Evolutionary conservation across 306 rosid species (phyloP), one percentile per base, ranked within the genome.

Genomic region (Cucurbita argyrosperma): DNA sequence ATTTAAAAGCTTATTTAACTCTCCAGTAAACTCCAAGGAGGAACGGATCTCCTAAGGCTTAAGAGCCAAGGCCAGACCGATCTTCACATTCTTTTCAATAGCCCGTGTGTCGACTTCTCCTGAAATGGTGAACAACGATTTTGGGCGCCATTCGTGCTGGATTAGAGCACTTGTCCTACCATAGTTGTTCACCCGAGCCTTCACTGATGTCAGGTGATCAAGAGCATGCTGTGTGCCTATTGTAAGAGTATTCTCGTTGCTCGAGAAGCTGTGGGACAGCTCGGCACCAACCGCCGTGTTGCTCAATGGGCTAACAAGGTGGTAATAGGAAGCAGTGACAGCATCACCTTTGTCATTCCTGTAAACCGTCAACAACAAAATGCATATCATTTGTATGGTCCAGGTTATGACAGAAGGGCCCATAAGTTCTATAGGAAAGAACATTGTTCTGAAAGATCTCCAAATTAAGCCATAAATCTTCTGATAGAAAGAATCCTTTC

Each of bases 211-310:
- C 59, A 94, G 49, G 3, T 95, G 98, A 76, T 90, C 96, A 55
- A 94, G 87, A 10, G 98, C 91, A 72, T 94, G 96, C 63, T 85
- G 91, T 21, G 97, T 84, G 69, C 98, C 98, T 2, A 94, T 80
- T 18, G 95, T 88, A 76, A 94, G 90, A 0, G 82, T 67, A 70
- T 90, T 90, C 55, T 89, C 92, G 0, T 89, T 90, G 88, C 85
- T 85, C 4, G 95, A 84, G 76, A 94, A 90, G 85, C 81, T 80
- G 55, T 91, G 98, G 0, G 95, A 84, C 55, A 94, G 76, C 90
- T 90, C 97, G 3, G 97, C 97, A 21, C 98, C 97, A 45, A 94
- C 97, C 2, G 91, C 97, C 49, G 98, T 94, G 86, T 68, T 88
- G 55, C 95, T 88, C 64, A 94, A 77, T 6, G 90, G 98, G 82